A percentile compares a stretch with the other conserved stretches of the same genome.
phyloP scores from a whole-genome alignment of 2,329 filamentous ascomycete genomes.

The Emergomyces orientalis region DNA sequence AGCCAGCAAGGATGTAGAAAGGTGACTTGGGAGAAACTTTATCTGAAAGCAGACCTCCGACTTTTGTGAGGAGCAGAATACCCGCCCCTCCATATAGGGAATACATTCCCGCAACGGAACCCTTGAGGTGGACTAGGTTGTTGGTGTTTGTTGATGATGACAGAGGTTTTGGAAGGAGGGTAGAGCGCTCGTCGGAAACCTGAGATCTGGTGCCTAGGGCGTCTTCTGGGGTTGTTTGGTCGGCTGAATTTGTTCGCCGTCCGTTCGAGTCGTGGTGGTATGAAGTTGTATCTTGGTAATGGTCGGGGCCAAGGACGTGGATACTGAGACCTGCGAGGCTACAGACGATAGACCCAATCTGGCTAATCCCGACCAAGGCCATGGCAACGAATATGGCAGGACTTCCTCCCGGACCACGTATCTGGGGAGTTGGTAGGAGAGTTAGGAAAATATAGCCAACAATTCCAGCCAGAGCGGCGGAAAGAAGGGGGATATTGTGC shows the following conservation, averaged over 20 bases:
- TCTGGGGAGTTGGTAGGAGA: slow-evolving; percentile 66
- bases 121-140: slow-evolving; percentile 60
- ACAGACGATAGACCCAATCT: slow-evolving; percentile 94
- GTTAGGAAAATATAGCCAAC: slow-evolving; percentile 70
- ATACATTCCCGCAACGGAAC: slow-evolving; percentile 90
- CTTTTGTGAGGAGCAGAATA: slow-evolving; percentile 82
- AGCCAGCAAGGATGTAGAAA: slow-evolving; percentile 88
- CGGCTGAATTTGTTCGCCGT: background rate
- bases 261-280: background rate
- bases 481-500: slow-evolving; percentile 64
- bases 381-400: slow-evolving; percentile 65
- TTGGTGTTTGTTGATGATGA: slow-evolving; percentile 20
- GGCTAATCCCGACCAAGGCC: slow-evolving; percentile 74
- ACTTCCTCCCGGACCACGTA: slow-evolving; percentile 58
- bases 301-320: slow-evolving; percentile 52
- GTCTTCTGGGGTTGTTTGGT: background rate
- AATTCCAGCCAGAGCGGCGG: slow-evolving; percentile 64
- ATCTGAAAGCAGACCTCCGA: slow-evolving; percentile 83
- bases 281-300: background rate
- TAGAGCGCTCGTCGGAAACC: slow-evolving; percentile 20
- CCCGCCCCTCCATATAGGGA: slow-evolving; percentile 82
- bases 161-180: slow-evolving; percentile 22
- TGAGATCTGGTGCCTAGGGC: background rate
- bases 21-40: slow-evolving; percentile 62
- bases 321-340: slow-evolving; percentile 79